Evolutionary conservation across 257 asterid genomes (phyloP), one percentile per base, ranked within the genome.

Genomic region (Solanum okadae): DNA sequence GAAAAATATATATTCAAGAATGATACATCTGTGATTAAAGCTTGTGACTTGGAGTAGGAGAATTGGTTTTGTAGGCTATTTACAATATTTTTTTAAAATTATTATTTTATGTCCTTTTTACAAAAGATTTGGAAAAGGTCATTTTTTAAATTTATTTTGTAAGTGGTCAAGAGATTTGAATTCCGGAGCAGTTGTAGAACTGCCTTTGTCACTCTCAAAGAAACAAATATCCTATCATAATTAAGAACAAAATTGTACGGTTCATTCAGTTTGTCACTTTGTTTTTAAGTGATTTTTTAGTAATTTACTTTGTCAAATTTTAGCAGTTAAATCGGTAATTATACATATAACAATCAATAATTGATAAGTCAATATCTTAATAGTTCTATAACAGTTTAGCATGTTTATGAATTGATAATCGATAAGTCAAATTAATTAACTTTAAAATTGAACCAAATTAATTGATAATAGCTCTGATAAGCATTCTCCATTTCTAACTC

Each of bases 301-400:
- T 18, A 2, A 18, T 16, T 52, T 52, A 1, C 1, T 52, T 52
- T 18, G n/a, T 56, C 1, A 18, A 18, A 56, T 0, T 56, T 56
- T 56, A 56, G 18, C 0, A 1, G 0, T 6, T 56, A 56, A 56
- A 56, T 20, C 0, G 0, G 0, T 49, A 49, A 49, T 15, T 1
- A 3, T 56, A 56, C 2, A 18, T 0, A 56, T 56, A 56, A 3
- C 4, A 18, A 56, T 52, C 2, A 52, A 52, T 52, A 56, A 56
- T 7, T 56, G 4, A 20, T 20, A 20, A 56, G 11, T 20, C 0
- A 8, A 56, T 56, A 56, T 56, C 2, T 56, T 56, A 56, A 20
- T 56, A 20, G 65, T 56, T 20, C 0, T 56, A 20, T 56, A 56
- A 20, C 2, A 56, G 0, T 20, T 20, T 56, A 56, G 11, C 25